These are phyloP conservation scores for Paramecium pentaurelia DNA, from an alignment of 73 alveolate species.

Conservation along the genomic window DNA sequence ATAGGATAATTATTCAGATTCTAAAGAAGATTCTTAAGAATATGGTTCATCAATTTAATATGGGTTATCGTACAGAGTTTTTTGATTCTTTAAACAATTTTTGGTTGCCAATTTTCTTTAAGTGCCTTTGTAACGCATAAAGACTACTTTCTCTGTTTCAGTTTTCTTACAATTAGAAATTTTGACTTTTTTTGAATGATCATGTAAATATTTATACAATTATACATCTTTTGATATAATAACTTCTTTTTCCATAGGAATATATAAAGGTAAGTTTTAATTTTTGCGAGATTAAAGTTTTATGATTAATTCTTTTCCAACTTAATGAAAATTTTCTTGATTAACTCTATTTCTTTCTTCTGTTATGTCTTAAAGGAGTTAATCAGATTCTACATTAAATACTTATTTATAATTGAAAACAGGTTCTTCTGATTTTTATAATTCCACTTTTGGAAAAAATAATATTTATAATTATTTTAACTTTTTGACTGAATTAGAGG, in stretches of 20 bases:
- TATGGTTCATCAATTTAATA: neutral
- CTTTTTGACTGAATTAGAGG: neutral
- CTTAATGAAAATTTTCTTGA: neutral
- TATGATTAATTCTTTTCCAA: neutral
- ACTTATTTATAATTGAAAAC: neutral
- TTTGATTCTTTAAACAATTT: neutral
- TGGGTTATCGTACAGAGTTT: neutral
- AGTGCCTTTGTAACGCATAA: neutral
- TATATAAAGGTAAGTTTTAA: neutral
- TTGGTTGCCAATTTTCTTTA: neutral
- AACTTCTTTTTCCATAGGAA: neutral
- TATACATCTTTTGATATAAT: neutral
- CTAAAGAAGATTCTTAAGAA: neutral
- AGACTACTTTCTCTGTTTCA: neutral
- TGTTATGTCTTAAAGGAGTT: neutral
- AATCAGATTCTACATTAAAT: neutral
- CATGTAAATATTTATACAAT: neutral
- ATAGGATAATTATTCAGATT: neutral
- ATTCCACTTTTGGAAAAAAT: neutral
- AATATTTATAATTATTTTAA: neutral
- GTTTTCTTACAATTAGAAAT: neutral
- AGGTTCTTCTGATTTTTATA: neutral
- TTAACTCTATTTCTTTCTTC: neutral
- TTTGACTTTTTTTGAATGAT: neutral
- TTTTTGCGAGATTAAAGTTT: neutral